Base-by-base conservation (phyloP, 148 eudicot genomes). In the Tetragonia tetragonoides region DNA sequence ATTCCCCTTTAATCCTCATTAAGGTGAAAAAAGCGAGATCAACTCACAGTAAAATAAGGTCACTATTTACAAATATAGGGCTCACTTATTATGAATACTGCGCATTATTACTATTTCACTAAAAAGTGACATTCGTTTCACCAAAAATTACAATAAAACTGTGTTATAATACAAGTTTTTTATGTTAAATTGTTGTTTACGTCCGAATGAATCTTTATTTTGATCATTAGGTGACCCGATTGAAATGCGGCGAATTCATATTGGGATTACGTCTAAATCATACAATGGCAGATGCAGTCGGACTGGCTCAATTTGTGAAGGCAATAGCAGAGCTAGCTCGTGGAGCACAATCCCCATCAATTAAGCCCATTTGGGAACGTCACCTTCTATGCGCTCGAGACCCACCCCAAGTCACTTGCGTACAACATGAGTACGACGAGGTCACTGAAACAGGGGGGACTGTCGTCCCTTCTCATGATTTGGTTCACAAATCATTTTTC, bases 171-270 rank as follows among this genome's bases (percentile, higher is more conserved):
- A n/a, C n/a, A 28, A 28, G 34, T n/a, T 28, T 28, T 28, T 28
- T 28, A 1, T 28, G 34, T 28, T 28, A 28, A 46, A 46, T n/a
- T n/a, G n/a, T n/a, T n/a, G n/a, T n/a, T n/a, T n/a, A n/a, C n/a
- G n/a, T n/a, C n/a, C n/a, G n/a, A n/a, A n/a, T n/a, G 9, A 46
- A 4, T 9, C 54, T 63, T 53, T 72, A 72, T 73, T 73, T 18
- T 37, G 23, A 59, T 1, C 39, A 28, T 41, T 63, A 82, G 84
- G 84, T 82, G 71, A 82, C 84, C 0, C 62, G 84, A 28, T 68
- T 82, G 40, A 82, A 82, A 42, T 82, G 84, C 61, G 81, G 84
- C 3, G 84, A 81, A 0, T 82, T 82, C 16, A 82, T 82, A 78
- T 23, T 82, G 23, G 81, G 81, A 59, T 37, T 74, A 3, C 57